Conservation (phyloP, 352 stramenopile genomes). For the Phytophthora quininea region DNA sequence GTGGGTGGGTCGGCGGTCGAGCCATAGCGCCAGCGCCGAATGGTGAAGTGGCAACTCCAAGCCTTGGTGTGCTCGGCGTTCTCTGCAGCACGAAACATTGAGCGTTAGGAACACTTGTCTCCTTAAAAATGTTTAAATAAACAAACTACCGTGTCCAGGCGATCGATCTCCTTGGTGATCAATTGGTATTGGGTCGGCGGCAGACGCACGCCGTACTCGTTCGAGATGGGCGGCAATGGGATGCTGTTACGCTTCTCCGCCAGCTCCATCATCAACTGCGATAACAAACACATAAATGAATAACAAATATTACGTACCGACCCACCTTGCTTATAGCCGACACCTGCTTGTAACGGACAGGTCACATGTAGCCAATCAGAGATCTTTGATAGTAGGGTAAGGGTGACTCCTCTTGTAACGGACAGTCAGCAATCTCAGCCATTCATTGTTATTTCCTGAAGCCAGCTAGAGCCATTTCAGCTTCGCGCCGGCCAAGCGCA, state of each 20-base stretch:
- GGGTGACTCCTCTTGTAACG: no score
- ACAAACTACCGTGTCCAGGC: slow-evolving; percentile 51
- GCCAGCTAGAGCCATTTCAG: no score
- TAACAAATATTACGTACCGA: no score
- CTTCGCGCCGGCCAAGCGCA: no score
- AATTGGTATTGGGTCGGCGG: slow-evolving; percentile 75
- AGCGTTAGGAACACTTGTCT: not conserved
- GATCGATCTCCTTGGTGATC: slow-evolving; percentile 73
- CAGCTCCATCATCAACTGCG: slow-evolving; percentile 86
- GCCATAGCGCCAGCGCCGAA: slow-evolving; percentile 25
- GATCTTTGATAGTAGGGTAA: no score
- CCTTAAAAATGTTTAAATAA: not conserved
- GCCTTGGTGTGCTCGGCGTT: slow-evolving; percentile 32
- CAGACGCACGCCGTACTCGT: slow-evolving; percentile 83
- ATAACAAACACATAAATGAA: slow-evolving; percentile 1
- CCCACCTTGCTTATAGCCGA: no score
- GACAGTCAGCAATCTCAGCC: no score
- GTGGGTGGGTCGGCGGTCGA: slow-evolving; percentile 49
- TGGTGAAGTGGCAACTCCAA: slow-evolving; percentile 15
- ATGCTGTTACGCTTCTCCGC: slow-evolving; percentile 85
- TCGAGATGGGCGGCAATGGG: slow-evolving; percentile 76
- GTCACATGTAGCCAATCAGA: no score
- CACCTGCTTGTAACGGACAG: no score
- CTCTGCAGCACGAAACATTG: slow-evolving; percentile 28
- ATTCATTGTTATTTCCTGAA: no score